Base-by-base conservation (phyloP, 495 filamentous ascomycete species). In the Xylaria intraflava region DNA sequence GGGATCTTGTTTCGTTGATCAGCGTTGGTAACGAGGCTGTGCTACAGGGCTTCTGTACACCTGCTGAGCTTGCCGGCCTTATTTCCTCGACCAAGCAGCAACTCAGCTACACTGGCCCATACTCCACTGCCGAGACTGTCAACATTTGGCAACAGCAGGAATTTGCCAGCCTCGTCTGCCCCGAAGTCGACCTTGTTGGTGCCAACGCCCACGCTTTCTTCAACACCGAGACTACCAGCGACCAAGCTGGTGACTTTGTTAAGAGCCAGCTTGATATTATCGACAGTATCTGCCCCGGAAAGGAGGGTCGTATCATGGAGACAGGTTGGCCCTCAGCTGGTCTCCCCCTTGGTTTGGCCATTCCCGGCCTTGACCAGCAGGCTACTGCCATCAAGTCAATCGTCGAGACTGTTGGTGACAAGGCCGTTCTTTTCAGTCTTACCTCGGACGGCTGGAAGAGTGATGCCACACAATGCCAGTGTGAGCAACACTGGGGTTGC, bases 141-240 rank as follows among this genome's bases (percentile, higher is more conserved):
- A 77, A 85, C 67, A 76, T 86, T 66, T 78, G 71, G 71, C 61
- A 67, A 30, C 80, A 85, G 70, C 66, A 83, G 64, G 66, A 75
- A 49, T 69, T 84, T 61, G 70, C 75, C 45, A 57, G 62, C 49
- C 67, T 65, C 38, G 77, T 96, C 46, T 96, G 92, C 78, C 54
- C 57, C 38, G 78, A 71, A 57, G 77, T 96, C 49, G 92, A 97
- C 69, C 72, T 91, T 51, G 73, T 87, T 30, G 87, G 86, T 69
- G 78, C 77, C 68, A 95, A 95, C 78, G 81, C 92, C 65, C 92
- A 97, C 70, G 83, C 90, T 67, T 97, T 86, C 84, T 97, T 96
- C 85, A 90, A 94, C 80, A 56, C 81, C 44, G 65, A 73, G 39
- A 79, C 83, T 39, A 57, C 64, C 49, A 78, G 90, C 44, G 59